Base-by-base conservation (phyloP, 306 rosid species). In the Acacia acuminata region DNA sequence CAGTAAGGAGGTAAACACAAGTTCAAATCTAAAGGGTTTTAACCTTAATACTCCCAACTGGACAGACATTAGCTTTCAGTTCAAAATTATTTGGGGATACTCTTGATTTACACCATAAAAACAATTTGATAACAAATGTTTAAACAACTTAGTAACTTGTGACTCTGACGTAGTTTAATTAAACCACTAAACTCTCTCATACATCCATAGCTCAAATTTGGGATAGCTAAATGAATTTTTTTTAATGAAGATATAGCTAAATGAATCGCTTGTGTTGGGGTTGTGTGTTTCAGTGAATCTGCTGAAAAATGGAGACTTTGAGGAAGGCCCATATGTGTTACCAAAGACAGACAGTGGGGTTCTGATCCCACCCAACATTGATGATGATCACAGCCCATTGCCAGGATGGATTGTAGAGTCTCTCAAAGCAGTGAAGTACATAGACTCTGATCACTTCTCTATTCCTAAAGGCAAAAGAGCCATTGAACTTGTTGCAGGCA, bases 401-500 rank as follows among this genome's bases (percentile, higher is more conserved):
- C 94, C 95, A 32, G 98, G 98, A 14, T 94, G 98, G 98, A 91
- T 92, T 10, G 86, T 94, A 7, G 97, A 92, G 36, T 92, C 98
- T 38, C 94, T 94, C 3, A 94, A 94, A 66, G 98, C 98, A 0
- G 98, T 94, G 7, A 94, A 92, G 48, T 94, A 94, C 89, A 83
- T 94, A n/a, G 97, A 94, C 56, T 91, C 97, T 2, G 80, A 72
- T 2, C 98, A 94, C 65, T 94, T 83, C 79, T 8, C 83, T 0
- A 87, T 94, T 1, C 98, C 98, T 0, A 88, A 75, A 12, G 98
- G 98, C 5, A 83, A 81, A 60, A 86, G 98, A 77, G 97, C 93
- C 1, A 81, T 94, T 10, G 97, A 94, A 64, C 93, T 94, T 44
- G 87, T 94, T 22, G 94, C 91, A 10, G 98, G 98, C 7, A 90